Conservation (phyloP, 768 basidiomycete species). For the Pleurotus salmoneostramineus region DNA sequence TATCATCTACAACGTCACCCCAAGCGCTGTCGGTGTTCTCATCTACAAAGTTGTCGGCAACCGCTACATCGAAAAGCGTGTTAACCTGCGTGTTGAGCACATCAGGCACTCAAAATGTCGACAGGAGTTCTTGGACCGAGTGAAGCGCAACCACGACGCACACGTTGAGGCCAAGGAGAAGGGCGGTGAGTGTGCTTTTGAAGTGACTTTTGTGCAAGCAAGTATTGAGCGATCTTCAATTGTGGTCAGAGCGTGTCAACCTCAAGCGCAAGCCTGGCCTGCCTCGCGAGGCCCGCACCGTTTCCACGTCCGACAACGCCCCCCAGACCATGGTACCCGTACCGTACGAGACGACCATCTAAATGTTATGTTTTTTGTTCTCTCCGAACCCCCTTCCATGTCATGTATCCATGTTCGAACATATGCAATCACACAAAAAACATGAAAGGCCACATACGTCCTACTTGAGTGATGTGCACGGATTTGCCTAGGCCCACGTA, state of each 20-base stretch:
- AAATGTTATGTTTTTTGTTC: conserved; percentile 26
- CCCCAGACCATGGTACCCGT: conserved; percentile 93
- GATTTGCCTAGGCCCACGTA: no score
- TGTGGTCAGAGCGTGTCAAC: conserved; percentile 66
- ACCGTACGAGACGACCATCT: conserved; percentile 96
- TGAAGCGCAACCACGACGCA: conserved; percentile 84
- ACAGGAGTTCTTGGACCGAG: conserved; percentile 95
- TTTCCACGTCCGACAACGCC: conserved; percentile 69
- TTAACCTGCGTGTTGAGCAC: conserved; percentile 97
- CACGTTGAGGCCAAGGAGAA: conserved; percentile 86
- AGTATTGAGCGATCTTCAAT: neutral
- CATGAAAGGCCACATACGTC: neutral
- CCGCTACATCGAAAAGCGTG: conserved; percentile 98
- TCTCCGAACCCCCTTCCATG: neutral
- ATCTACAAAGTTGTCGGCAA: conserved; percentile 98
- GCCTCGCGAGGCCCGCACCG: conserved; percentile 76
- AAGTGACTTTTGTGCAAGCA: neutral
- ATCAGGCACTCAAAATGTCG: conserved; percentile 95
- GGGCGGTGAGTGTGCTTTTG: conserved; percentile 63
- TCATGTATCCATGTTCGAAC: conserved; percentile 3
- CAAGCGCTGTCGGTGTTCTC: conserved; percentile 92
- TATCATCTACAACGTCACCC: conserved; percentile 97
- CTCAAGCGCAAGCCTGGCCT: conserved; percentile 83
- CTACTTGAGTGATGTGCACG: neutral
- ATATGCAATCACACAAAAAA: conserved; percentile 4